Base-by-base conservation (phyloP, 2,329 filamentous ascomycete genomes). In the Nigrospora sphaerica region DNA sequence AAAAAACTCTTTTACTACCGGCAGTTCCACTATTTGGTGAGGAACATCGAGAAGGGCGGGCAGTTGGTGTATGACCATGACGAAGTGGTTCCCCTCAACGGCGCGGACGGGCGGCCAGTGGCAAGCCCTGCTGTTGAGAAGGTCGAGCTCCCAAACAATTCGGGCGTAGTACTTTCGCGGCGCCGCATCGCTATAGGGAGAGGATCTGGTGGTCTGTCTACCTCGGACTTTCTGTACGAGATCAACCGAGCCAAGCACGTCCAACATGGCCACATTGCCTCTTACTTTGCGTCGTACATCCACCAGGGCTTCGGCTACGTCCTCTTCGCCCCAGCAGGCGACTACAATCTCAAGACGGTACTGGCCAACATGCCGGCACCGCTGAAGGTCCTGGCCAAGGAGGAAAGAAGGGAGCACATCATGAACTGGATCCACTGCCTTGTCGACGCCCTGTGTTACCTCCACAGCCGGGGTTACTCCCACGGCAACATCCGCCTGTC, bases 401-500 rank as follows among this genome's bases (percentile, higher is more conserved):
- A 72, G 43, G 73, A 78, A 36, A 73, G 83, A 23, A 73, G 81
- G 32, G 67, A 71, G 39, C 66, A 85, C 14, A 61, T 88, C 6
- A 70, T 88, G 59, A 83, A 86, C 60, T 90, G 86, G 86, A 78
- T 89, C 56, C 80, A 86, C 57, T 90, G 86, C 59, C 72, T 90
- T 4, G 73, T 77, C 36, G 83, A 88, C 59, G 81, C 84, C 1
- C 59, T 89, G 14, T 78, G 81, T 45, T 85, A 77, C 51, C 66
- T 90, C 3, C 86, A 90, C 58, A 74, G 73, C 51, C 75, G 74
- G 41, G 80, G 81, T 2, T 73, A 80, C 19, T 76, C 77, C 3
- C 85, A 90, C 55, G 77, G 78, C 18, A 81, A 80, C 42, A 87
- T 91, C 59, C 80, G 80, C 50, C 86, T 85, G 1, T 84, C 83